A percentile compares a stretch with the other conserved stretches of the same genome.
Conservation (phyloP, 345 rosid species). For the Euclidium syriacum region DNA sequence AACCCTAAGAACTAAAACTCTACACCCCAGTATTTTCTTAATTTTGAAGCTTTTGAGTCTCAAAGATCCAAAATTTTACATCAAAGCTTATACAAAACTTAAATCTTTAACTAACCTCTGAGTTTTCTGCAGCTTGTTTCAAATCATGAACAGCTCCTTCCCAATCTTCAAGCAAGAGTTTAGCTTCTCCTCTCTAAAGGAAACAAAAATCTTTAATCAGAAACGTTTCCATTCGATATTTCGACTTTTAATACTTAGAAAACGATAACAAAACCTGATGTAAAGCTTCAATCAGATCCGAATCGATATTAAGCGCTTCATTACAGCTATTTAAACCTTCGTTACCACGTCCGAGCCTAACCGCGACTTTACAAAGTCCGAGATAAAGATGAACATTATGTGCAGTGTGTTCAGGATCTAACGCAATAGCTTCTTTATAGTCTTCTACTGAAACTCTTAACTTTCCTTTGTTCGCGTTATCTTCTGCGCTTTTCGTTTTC, state of each 20-base stretch:
- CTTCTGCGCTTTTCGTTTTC: conserved; percentile 96
- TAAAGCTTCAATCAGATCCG: conserved; percentile 79
- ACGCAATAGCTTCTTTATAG: conserved; percentile 69
- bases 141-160: conserved; percentile 97
- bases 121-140: conserved; percentile 73
- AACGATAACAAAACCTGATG: conserved; percentile 66
- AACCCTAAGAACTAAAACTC: no score
- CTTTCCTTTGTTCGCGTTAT: conserved; percentile 84
- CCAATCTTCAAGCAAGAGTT: conserved; percentile 89
- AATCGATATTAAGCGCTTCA: conserved; percentile 77
- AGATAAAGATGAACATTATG: conserved; percentile 89
- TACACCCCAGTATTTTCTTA: no score
- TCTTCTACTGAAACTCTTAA: conserved; percentile 88
- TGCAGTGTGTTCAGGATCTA: conserved; percentile 84
- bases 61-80: background rate
- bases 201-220: conserved; percentile 10
- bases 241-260: background rate
- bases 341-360: conserved; percentile 93
- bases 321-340: conserved; percentile 81
- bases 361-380: conserved; percentile 85
- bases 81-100: background rate
- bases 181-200: conserved; percentile 93
- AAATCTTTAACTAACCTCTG: conserved; percentile 59
- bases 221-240: background rate
- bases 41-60: no score